Evolutionary conservation across 768 basidiomycete species (phyloP), one percentile per base, ranked within the genome.

Genomic region (Mycena kentingensis): DNA sequence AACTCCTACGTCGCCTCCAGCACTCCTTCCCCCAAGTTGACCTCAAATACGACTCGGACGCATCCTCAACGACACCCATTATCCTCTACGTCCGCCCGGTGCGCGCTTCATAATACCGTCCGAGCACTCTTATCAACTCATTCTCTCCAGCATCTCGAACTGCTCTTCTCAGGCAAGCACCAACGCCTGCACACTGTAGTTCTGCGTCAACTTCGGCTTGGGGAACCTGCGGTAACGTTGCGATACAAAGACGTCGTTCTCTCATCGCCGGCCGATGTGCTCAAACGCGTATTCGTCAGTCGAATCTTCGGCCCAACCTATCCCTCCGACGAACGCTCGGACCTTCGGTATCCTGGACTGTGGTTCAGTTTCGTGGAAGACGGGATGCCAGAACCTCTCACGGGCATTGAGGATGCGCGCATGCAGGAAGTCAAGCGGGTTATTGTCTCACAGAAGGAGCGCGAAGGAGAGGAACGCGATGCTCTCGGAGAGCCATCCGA

Each of bases 311-410:
- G 90, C 2, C 91, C 90, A 2, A 93, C 90, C 1, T 93, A 92
- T 67, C 82, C 87, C 11, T 41, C 50, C 21, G 58, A 50, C n/a
- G 58, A 60, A 31, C 76, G 76, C 18, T 87, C 90, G 51, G 85
- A 87, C 58, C 69, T 92, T 58, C 80, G 80, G 36, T 93, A 92
- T 69, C 91, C 90, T 2, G 90, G 90, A 0, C 75, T 93, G 28
- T 86, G 84, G 80, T 93, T 93, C 65, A 83, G 83, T 58, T 93
- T 93, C 57, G 87, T 89, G 36, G 90, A 90, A 46, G 90, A 92
- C 60, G 70, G 71, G 3, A 71, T 84, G 44, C 68, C 71, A 1
- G 85, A 88, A 51, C 75, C 79, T 5, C 60, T 78, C 56, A 85
- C 83, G 63, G 71, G 72, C n/a, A 62, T 64, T n/a, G 85, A 87